Evolutionary conservation across 192 early-diverging fungal species (phyloP).

Genomic region (Spizellomyces punctatus): DNA sequence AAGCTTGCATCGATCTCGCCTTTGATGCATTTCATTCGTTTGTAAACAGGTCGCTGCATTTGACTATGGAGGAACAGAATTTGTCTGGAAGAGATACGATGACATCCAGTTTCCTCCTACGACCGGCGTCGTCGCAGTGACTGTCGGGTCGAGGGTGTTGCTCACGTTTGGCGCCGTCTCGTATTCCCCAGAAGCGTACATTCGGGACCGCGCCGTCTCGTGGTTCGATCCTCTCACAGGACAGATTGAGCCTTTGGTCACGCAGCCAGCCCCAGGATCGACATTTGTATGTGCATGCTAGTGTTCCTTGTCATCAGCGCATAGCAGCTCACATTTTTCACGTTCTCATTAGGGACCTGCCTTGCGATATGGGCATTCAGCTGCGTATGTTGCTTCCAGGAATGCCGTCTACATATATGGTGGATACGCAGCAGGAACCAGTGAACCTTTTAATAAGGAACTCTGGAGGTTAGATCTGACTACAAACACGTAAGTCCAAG

Average conservation of each 20-base stretch:
- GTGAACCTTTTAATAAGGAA: not conserved
- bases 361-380: constrained; percentile 1
- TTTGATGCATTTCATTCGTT: too few species aligned
- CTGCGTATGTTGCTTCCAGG: not conserved
- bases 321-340: too few species aligned
- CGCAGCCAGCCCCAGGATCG: not conserved
- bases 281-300: not conserved
- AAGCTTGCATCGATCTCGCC: too few species aligned
- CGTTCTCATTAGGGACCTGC: not conserved
- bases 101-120: not conserved
- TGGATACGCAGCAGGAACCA: not conserved
- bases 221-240: constrained; percentile 1
- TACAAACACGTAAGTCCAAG: not conserved
- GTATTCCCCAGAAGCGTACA: not conserved
- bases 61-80: constrained; percentile 2
- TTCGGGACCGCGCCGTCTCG: not conserved
- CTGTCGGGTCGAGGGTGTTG: not conserved
- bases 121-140: not conserved
- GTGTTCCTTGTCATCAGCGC: too few species aligned
- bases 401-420: not conserved
- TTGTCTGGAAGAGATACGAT: not conserved
- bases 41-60: not conserved
- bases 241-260: not conserved
- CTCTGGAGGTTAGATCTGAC: constrained; percentile 1
- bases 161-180: not conserved